Conservation (phyloP, 805 yeast species). For the Candida koratica region DNA sequence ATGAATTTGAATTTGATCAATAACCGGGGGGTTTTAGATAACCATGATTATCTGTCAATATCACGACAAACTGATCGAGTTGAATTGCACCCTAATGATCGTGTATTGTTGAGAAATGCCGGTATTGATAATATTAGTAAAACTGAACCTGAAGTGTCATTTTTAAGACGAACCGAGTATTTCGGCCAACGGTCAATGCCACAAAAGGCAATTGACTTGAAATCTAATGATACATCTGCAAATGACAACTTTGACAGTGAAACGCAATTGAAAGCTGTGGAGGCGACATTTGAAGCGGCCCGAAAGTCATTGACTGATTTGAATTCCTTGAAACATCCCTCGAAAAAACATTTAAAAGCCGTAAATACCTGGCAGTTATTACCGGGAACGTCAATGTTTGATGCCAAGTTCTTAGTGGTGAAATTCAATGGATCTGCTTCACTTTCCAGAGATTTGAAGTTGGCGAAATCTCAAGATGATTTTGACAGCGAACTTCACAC, state of each 20-base stretch:
- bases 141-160: conserved; percentile 58
- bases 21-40: conserved; percentile 64
- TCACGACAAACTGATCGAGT: conserved; percentile 26
- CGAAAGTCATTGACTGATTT: conserved; percentile 41
- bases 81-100: conserved; percentile 73
- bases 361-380: conserved; percentile 74
- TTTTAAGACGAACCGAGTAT: conserved; percentile 92
- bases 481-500: conserved; percentile 31
- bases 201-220: conserved; percentile 1
- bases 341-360: conserved; percentile 67
- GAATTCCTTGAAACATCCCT: conserved; percentile 67
- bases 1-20: conserved; percentile 70
- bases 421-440: conserved; percentile 62
- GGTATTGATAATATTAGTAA: conserved; percentile 44
- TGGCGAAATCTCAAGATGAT: conserved; percentile 23
- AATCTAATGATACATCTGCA: conserved; percentile 6
- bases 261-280: conserved; percentile 64
- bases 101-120: conserved; percentile 76
- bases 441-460: conserved; percentile 33
- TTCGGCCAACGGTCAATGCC: conserved; percentile 57
- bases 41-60: conserved; percentile 46
- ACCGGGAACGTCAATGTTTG: conserved; percentile 91
- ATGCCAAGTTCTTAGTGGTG: conserved; percentile 62
- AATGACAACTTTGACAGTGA: conserved; percentile 49
- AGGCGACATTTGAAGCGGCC: conserved; percentile 68